Evolutionary conservation across 257 asterid genomes (phyloP).

Genomic region (Jasminum sambac): DNA sequence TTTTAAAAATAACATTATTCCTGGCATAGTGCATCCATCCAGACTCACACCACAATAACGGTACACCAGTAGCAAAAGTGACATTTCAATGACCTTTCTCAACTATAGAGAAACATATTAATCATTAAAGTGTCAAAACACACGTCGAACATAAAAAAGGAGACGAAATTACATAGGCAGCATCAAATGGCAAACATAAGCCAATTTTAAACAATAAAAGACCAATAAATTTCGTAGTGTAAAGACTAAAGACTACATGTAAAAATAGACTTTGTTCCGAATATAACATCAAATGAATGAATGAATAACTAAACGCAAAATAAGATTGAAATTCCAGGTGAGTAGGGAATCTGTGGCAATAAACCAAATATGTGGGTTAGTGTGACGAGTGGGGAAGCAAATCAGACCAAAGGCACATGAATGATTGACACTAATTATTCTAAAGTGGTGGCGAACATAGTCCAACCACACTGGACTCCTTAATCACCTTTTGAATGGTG

Average conservation of each 20-base stretch:
- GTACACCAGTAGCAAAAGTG: neutral
- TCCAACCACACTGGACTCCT: conserved; percentile 11
- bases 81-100: neutral
- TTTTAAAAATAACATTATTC: neutral
- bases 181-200: neutral
- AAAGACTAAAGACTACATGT: neutral
- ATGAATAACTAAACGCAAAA: neutral
- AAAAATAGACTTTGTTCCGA: neutral
- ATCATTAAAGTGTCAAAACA: neutral
- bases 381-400: neutral
- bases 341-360: neutral
- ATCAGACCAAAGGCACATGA: neutral
- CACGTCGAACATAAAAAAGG: neutral
- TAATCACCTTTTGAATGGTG: neutral
- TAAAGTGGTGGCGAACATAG: conserved; percentile 12
- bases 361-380: neutral
- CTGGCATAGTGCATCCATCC: neutral
- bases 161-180: neutral
- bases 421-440: neutral
- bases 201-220: neutral
- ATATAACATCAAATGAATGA: neutral
- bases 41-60: neutral
- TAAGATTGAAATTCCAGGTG: conserved; percentile 1
- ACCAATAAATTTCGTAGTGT: neutral
- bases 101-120: neutral